These are phyloP conservation scores for Talaromyces wortmannii DNA, from an alignment of 495 filamentous ascomycete species.

Conservation along the genomic window DNA sequence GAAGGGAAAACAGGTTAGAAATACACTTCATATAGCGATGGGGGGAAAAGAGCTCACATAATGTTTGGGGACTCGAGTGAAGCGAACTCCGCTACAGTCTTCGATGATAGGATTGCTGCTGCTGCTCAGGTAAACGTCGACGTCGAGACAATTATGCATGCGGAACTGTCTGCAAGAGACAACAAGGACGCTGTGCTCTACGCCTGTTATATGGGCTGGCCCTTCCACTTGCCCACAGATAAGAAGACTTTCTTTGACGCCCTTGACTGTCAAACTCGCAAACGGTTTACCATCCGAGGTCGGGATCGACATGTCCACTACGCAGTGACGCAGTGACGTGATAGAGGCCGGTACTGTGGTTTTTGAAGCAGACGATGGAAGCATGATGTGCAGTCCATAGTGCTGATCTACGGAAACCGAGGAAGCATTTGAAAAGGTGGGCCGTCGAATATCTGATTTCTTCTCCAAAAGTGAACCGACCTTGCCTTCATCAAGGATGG, in stretches of 20 bases:
- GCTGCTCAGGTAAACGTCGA: constrained; percentile 77
- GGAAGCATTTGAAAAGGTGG: constrained; percentile 52
- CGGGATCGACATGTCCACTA: constrained; percentile 71
- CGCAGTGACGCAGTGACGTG: constrained; percentile 60
- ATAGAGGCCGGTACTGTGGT: constrained; percentile 67
- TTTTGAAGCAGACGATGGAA: constrained; percentile 59
- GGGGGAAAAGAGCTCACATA: constrained; percentile 48
- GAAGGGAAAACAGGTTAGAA: neutral
- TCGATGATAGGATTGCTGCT: constrained; percentile 89
- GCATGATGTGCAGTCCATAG: constrained; percentile 53
- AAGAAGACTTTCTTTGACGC: constrained; percentile 60
- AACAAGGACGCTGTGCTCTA: constrained; percentile 69
- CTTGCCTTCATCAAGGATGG: constrained; percentile 10
- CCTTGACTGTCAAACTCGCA: constrained; percentile 65
- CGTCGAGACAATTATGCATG: constrained; percentile 77
- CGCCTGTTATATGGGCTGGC: constrained; percentile 69
- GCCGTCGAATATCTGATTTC: constrained; percentile 37
- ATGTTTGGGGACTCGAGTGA: constrained; percentile 62
- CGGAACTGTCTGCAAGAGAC: constrained; percentile 76
- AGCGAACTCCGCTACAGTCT: constrained; percentile 70
- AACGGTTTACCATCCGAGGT: constrained; percentile 59
- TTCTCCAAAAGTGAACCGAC: constrained; percentile 10
- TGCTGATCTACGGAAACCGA: constrained; percentile 61
- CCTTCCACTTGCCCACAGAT: constrained; percentile 73
- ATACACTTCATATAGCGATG: neutral